These are phyloP conservation scores for grape (Vitis vinifera) DNA, from an alignment of 164 flowering plant genomes.

Conservation along the genomic window ASM3070453v1 NC_081811.1:23799001-23799500, in stretches of 20 bases:
- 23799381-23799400: conserved; percentile 8
- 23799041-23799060: conserved; percentile 28
- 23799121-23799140: conserved; percentile 12
- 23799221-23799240: conserved; percentile 13
- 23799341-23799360: conserved; percentile 24
- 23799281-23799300: conserved; percentile 18
- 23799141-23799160: conserved; percentile 18
- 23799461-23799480: conserved; percentile 12
- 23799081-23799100: conserved; percentile 18
- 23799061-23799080: conserved; percentile 12
- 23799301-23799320: conserved; percentile 8
- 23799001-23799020: conserved; percentile 19
- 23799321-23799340: conserved; percentile 24
- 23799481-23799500: conserved; percentile 10
- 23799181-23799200: conserved; percentile 19
- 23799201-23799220: conserved; percentile 11
- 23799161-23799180: conserved; percentile 14
- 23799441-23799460: conserved; percentile 14
- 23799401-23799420: conserved; percentile 10
- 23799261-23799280: conserved; percentile 9
- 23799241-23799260: conserved; percentile 19
- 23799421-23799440: conserved; percentile 11
- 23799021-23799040: conserved; percentile 19
- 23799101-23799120: conserved; percentile 15
- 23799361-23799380: conserved; percentile 15